These are phyloP conservation scores for Dryas integrifolia DNA, from an alignment of 331 rosid species.

Conservation along the genomic window DNA sequence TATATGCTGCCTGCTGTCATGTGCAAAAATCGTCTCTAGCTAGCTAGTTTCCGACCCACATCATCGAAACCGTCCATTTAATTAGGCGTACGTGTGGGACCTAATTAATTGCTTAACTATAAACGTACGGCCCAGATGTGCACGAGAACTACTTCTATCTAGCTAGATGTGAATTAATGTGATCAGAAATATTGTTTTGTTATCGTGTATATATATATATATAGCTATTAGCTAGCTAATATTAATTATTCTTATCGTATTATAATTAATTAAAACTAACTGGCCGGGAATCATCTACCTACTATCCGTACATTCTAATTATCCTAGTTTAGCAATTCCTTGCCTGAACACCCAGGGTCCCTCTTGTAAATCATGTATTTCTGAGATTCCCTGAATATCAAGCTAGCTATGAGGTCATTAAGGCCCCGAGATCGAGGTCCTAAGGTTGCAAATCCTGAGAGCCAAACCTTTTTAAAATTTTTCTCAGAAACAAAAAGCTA, in stretches of 20 bases:
- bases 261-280: background rate
- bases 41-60: background rate
- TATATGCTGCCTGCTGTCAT: background rate
- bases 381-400: background rate
- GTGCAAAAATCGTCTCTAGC: background rate
- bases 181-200: no score
- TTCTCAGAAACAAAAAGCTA: no score
- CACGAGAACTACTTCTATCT: background rate
- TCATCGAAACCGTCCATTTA: background rate
- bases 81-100: constrained; percentile 3
- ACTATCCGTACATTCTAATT: background rate
- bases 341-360: background rate
- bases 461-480: no score
- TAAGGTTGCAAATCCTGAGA: no score
- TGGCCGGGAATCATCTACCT: background rate
- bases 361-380: background rate
- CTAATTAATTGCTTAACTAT: background rate
- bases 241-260: background rate
- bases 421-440: no score
- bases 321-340: background rate
- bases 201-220: no score
- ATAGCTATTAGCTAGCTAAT: background rate
- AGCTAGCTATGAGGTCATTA: no score
- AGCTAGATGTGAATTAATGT: constrained; percentile 5
- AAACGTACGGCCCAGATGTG: constrained; percentile 8